These are phyloP conservation scores for Calycina herbarum DNA, from an alignment of 2,329 filamentous ascomycete genomes.

Conservation along the genomic window DNA sequence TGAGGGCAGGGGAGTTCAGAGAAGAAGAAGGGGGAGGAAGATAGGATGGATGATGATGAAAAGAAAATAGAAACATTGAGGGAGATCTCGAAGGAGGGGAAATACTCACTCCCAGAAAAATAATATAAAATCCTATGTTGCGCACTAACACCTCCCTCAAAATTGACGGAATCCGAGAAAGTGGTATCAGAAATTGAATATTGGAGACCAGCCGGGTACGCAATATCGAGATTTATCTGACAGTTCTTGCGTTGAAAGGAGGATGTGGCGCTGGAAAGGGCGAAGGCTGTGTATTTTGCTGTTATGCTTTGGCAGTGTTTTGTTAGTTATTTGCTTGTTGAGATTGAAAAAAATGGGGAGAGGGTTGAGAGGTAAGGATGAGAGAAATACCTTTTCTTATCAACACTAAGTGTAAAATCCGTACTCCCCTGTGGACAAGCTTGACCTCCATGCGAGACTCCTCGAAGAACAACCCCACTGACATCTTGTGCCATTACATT, in stretches of 20 bases:
- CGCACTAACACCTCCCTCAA: constrained; percentile 10
- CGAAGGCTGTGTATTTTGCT: constrained; percentile 8
- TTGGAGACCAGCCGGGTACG: constrained; percentile 14
- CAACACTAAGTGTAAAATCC: constrained; percentile 4
- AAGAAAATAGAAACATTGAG: too few relatives aligned
- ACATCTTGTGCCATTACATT: neutral
- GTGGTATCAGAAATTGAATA: constrained; percentile 11
- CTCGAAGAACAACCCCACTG: neutral
- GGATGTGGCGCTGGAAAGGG: neutral
- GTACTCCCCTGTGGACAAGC: constrained; percentile 9
- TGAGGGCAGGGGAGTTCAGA: too few relatives aligned
- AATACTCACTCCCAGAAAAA: constrained; percentile 14
- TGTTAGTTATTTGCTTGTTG: too few relatives aligned
- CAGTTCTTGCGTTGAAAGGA: constrained; percentile 13
- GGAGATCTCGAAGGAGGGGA: too few relatives aligned
- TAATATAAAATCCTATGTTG: constrained; percentile 11
- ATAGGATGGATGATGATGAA: too few relatives aligned
- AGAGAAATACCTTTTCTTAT: neutral
- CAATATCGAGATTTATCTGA: constrained; percentile 16
- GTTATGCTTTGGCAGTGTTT: neutral
- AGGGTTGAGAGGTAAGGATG: neutral
- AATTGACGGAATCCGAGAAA: constrained; percentile 13
- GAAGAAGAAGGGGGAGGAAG: too few relatives aligned
- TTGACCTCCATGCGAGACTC: constrained; percentile 5
- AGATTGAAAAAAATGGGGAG: too few relatives aligned